phyloP scores from a whole-genome alignment of 768 basidiomycete species.

The Lanmaoa pseudosensibilis region DNA sequence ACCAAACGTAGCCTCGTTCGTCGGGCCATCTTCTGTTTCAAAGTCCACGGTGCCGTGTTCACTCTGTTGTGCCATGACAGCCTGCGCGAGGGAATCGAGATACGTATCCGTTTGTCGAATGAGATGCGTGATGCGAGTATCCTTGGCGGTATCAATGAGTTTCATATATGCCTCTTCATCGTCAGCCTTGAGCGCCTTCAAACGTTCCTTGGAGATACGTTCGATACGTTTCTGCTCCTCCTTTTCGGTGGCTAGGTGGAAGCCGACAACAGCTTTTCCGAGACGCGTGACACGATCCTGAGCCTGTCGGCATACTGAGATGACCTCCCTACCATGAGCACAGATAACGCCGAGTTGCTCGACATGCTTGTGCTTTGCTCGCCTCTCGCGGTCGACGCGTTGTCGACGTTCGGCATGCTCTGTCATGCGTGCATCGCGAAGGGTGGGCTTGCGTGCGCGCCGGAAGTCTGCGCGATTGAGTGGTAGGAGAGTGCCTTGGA shows the following conservation, averaged over 20 bases:
- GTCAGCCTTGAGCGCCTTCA: constrained; percentile 94
- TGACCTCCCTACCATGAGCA: constrained; percentile 74
- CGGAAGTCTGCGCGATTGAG: constrained; percentile 92
- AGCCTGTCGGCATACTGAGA: constrained; percentile 64
- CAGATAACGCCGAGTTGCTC: constrained; percentile 90
- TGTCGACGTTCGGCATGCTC: constrained; percentile 91
- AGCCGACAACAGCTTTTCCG: constrained; percentile 74
- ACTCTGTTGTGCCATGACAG: constrained; percentile 89
- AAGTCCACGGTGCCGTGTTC: constrained; percentile 53
- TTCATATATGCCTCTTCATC: constrained; percentile 99
- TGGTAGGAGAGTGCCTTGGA: constrained; percentile 85
- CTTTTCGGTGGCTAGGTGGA: constrained; percentile 91
- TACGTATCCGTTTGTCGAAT: constrained; percentile 92
- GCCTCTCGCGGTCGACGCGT: constrained; percentile 85
- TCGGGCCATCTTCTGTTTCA: constrained; percentile 69
- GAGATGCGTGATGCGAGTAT: constrained; percentile 96
- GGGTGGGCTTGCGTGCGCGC: constrained; percentile 76
- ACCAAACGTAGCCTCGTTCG: constrained; percentile 89
- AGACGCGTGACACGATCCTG: constrained; percentile 60
- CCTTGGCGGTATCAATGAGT: constrained; percentile 98
- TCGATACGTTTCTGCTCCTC: constrained; percentile 98
- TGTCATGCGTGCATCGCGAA: constrained; percentile 86
- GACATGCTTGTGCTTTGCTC: constrained; percentile 95
- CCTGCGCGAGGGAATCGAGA: constrained; percentile 92
- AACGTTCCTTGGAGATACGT: constrained; percentile 93